A percentile compares a stretch with the other conserved stretches of the same genome.
Conservation (phyloP, 768 basidiomycete species). For the Boletus sp. region DNA sequence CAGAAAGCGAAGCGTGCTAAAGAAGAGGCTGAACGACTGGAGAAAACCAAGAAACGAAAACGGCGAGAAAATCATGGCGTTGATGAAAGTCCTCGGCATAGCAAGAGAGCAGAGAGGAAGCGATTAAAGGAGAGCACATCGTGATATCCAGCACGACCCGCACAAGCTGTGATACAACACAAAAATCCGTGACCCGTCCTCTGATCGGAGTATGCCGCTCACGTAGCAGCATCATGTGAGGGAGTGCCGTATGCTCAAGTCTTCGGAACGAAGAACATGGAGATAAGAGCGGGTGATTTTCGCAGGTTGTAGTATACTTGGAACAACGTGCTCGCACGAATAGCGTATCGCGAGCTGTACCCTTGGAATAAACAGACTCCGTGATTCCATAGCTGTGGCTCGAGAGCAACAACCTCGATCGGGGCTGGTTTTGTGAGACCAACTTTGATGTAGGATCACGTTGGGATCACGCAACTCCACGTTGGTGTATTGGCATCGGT, state of each 20-base stretch:
- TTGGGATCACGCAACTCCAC: background rate
- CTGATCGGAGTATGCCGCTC: background rate
- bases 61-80: constrained; percentile 20
- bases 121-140: constrained; percentile 8
- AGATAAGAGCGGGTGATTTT: background rate
- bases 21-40: constrained; percentile 27
- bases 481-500: background rate
- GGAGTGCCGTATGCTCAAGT: background rate
- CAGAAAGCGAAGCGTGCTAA: constrained; percentile 24
- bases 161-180: background rate
- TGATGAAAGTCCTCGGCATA: constrained; percentile 4
- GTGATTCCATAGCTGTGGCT: background rate
- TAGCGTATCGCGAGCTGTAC: background rate
- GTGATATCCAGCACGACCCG: constrained; percentile 4
- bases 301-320: background rate
- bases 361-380: background rate
- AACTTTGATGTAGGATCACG: background rate
- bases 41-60: constrained; percentile 33
- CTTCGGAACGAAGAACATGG: background rate
- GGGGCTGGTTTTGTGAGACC: background rate
- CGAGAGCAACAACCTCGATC: background rate
- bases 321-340: constrained; percentile 5
- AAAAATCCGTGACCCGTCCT: background rate
- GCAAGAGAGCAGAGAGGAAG: constrained; percentile 15
- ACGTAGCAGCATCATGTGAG: constrained; percentile 1